Base-by-base conservation (phyloP, 768 basidiomycete genomes). In the Leccinum variicolor region DNA sequence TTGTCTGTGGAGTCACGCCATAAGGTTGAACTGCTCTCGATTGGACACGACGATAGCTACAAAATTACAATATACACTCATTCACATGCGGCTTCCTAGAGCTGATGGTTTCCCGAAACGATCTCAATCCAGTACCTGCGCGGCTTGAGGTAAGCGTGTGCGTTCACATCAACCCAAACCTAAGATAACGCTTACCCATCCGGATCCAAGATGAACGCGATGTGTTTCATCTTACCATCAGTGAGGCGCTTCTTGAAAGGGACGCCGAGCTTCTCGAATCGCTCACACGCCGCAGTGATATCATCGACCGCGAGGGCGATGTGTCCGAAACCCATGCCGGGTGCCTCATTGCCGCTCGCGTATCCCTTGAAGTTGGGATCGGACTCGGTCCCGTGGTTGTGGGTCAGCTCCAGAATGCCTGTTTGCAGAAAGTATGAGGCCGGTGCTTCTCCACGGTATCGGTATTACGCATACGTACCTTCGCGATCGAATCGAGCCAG, bases 331-430 rank as follows among this genome's bases (percentile, higher is more conserved):
- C 72, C 84, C 55, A 78, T 79, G 28, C 87, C 86, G 4, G 90
- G 89, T 4, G 95, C 94, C 4, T 82, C 70, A 75, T 99, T 99
- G 1, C 96, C 96, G 65, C 73, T 88, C 10, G 85, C 80, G 71
- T 97, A 98, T 34, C 92, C 94, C 64, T 84, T 71, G 78, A 94
- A 94, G 61, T 73, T 74, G 52, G 84, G 64, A 69, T 95, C 89
- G 55, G 74, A 76, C 75, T 98, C 96, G 56, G 92, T 92, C 55
- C 94, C 92, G 70, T 94, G 91, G 77, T 94, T 93, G 76, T 90
- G 86, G 2, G 89, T 93, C 50, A 94, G 80, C 71, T 95, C 92
- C 58, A 94, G 82, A 62, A 94, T 74, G 53, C 86, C 89, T 90
- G 63, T n/a, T 49, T 23, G 33, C 26, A 9, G 17, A 17, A 17